Base-by-base conservation (phyloP, 148 eudicot genomes). In the Chenopodium berlandieri region DNA sequence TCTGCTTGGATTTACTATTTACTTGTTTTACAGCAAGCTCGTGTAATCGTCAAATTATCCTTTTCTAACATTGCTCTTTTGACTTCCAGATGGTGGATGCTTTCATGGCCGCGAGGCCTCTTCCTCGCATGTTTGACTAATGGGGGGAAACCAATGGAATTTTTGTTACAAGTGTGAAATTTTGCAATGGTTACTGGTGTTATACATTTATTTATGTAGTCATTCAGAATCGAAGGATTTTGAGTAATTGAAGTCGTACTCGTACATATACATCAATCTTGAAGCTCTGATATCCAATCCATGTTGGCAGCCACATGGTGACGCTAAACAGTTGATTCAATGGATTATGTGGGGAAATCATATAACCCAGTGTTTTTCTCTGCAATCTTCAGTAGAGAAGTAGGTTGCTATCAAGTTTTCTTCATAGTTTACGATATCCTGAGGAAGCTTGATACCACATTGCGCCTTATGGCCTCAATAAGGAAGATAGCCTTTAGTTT, bases 91-190 rank as follows among this genome's bases (percentile, higher is more conserved):
- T 94, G 93, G 96, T 92, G 44, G 96, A 94, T 81, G 98, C 96
- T 12, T 94, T 94, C 89, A 94, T 92, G 98, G 98, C 98, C 6
- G 95, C 91, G 64, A 85, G 98, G 80, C 98, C 97, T 19, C 91
- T 94, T 46, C 98, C 94, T 27, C 89, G 90, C 90, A 94, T 92
- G 98, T 94, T 91, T 78, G 79, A 73, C 86, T 94, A 82, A 83
- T 22, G 48, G 22, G 9, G 67, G 44, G 47, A 20, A 37, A 14
- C 66, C 34, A n/a, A 7, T 30, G 60, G 64, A 65, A 73, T 65
- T 34, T 13, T 22, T 20, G 64, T 50, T 10, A 52, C 3, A 14
- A 52, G 44, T 37, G 44, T 37, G 44, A 37, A 6, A 37, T 37
- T 37, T 37, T 37, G 44, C 44, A 37, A 37, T 37, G 44, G 44